phyloP scores from a whole-genome alignment of 2,329 filamentous ascomycete species.

The Hypoxylon sp. region DNA sequence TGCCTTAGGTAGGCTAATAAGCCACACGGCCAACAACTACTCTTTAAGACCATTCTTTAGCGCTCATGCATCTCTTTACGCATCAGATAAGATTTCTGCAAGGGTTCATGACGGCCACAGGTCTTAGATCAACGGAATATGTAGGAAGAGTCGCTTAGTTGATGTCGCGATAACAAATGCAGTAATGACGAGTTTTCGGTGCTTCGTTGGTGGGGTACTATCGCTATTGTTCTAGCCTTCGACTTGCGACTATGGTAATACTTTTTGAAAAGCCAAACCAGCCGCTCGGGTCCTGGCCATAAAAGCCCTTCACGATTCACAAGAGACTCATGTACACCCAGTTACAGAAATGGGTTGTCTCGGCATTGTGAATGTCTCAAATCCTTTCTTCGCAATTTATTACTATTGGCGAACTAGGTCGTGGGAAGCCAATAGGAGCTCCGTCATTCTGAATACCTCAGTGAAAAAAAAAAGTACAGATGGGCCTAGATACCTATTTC shows the following conservation, averaged over 20 bases:
- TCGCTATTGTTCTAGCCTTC: neutral
- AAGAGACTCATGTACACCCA: conserved; percentile 5
- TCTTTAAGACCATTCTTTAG: neutral
- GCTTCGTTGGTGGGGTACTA: neutral
- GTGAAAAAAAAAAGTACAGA: neutral
- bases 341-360: conserved; percentile 20
- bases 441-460: neutral
- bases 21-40: neutral
- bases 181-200: neutral
- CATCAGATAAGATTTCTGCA: neutral
- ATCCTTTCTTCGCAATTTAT: neutral
- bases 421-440: neutral
- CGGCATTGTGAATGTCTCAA: conserved; percentile 7
- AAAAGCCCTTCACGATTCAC: neutral
- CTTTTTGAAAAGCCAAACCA: neutral
- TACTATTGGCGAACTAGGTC: neutral
- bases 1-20: no score
- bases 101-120: neutral
- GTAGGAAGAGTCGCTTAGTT: neutral
- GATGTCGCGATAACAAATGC: neutral
- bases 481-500: neutral
- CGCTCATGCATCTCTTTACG: neutral
- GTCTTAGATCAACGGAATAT: neutral
- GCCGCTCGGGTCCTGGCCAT: neutral
- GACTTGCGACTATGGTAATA: neutral